These are phyloP conservation scores for Stylosanthes scabra DNA, from an alignment of 331 rosid species.

Conservation along the genomic window DNA sequence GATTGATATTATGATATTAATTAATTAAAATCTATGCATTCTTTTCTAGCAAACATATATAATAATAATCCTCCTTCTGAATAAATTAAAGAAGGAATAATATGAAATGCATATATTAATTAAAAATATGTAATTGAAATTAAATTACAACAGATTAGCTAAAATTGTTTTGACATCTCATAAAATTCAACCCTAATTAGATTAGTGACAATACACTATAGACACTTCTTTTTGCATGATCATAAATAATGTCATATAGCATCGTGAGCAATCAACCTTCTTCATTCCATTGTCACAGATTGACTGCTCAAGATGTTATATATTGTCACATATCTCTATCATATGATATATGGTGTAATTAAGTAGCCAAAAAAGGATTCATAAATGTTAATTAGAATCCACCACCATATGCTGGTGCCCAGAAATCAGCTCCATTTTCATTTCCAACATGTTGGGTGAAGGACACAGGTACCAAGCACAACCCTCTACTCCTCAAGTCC, in stretches of 20 bases:
- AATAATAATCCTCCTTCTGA: slow-evolving; percentile 14
- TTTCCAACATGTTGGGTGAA: slow-evolving; percentile 74
- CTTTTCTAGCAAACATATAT: slow-evolving; percentile 1
- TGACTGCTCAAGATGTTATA: slow-evolving; percentile 72
- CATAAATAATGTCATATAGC: slow-evolving; percentile 47
- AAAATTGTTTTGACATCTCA: slow-evolving; percentile 15
- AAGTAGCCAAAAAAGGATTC: background rate
- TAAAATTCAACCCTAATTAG: background rate
- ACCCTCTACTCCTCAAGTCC: slow-evolving; percentile 76
- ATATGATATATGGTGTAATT: background rate
- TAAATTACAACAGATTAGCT: background rate
- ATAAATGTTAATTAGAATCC: slow-evolving; percentile 50
- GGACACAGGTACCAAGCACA: slow-evolving; percentile 81
- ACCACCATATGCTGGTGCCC: slow-evolving; percentile 71
- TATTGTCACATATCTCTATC: slow-evolving; percentile 32
- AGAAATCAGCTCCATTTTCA: slow-evolving; percentile 81
- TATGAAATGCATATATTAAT: slow-evolving; percentile 26
- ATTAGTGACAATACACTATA: slow-evolving; percentile 41
- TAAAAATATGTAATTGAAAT: slow-evolving; percentile 4
- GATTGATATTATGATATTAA: background rate
- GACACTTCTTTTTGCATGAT: background rate
- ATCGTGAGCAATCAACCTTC: slow-evolving; percentile 65
- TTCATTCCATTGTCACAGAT: slow-evolving; percentile 41
- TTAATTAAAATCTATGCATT: background rate
- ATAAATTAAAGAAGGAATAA: slow-evolving; percentile 7